Conservation (phyloP, 2,329 filamentous ascomycete species). For the Phialophora macrospora region DNA sequence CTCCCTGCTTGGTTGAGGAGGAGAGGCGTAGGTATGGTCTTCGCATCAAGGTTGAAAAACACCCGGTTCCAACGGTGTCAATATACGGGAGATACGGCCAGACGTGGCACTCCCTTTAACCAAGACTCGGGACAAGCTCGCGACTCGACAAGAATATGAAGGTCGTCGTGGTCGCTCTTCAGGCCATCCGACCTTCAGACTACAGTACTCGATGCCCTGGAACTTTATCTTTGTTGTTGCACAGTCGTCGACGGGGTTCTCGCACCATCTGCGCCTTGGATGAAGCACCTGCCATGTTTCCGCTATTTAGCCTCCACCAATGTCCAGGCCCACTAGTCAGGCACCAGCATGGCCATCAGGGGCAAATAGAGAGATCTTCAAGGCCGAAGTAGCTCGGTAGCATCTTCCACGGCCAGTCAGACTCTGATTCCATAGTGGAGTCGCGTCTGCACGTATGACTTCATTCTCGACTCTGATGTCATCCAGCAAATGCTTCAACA, state of each 20-base stretch:
- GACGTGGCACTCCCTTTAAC: too few relatives aligned
- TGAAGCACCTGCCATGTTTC: background rate
- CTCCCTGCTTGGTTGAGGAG: background rate
- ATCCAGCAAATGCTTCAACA: background rate
- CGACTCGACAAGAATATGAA: background rate
- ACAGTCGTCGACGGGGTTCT: background rate
- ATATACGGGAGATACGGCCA: background rate
- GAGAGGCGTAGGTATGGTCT: background rate
- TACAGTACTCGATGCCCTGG: background rate
- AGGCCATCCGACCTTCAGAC: background rate
- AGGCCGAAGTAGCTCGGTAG: background rate
- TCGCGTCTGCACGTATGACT: background rate
- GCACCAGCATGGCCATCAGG: background rate
- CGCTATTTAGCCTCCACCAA: background rate
- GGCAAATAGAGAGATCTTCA: background rate
- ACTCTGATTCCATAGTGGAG: background rate
- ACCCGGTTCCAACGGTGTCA: background rate
- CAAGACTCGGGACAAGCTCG: background rate
- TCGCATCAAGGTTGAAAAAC: background rate
- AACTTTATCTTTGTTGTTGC: background rate
- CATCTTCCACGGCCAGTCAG: background rate
- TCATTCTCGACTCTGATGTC: background rate
- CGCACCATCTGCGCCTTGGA: background rate
- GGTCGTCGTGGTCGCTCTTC: background rate
- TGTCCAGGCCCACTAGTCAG: background rate